Conservation (phyloP, 495 filamentous ascomycete genomes). For the Talaromyces thailandensis region DNA sequence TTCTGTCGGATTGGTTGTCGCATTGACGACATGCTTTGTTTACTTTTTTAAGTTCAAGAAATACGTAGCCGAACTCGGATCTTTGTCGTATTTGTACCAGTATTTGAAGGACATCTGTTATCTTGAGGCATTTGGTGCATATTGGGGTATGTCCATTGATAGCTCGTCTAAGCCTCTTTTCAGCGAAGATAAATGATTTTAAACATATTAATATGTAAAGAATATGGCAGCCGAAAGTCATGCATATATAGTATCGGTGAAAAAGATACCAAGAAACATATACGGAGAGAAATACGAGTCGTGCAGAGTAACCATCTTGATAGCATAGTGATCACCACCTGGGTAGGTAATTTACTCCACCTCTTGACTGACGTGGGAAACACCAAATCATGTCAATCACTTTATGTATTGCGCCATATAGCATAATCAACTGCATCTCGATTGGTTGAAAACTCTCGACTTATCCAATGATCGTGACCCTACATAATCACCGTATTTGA, state of each 20-base stretch:
- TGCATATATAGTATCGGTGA: neutral
- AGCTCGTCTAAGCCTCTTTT: neutral
- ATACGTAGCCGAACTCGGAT: neutral
- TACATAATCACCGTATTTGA: neutral
- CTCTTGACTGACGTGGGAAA: neutral
- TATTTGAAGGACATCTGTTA: too few relatives aligned
- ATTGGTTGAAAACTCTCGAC: neutral
- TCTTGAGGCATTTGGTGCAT: neutral
- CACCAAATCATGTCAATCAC: neutral
- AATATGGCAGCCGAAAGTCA: neutral
- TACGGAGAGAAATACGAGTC: neutral
- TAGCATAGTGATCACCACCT: neutral
- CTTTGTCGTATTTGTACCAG: neutral
- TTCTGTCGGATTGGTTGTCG: neutral
- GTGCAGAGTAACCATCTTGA: neutral
- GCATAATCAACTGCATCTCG: neutral
- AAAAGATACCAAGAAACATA: neutral
- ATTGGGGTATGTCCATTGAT: neutral
- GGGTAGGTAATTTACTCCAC: neutral
- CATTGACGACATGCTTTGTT: neutral
- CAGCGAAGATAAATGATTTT: too few relatives aligned
- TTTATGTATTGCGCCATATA: neutral
- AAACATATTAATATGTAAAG: neutral
- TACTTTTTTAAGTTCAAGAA: neutral
- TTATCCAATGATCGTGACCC: neutral